Base-by-base conservation (phyloP, 768 basidiomycete species). In the Porpolomopsis calyptriformis region DNA sequence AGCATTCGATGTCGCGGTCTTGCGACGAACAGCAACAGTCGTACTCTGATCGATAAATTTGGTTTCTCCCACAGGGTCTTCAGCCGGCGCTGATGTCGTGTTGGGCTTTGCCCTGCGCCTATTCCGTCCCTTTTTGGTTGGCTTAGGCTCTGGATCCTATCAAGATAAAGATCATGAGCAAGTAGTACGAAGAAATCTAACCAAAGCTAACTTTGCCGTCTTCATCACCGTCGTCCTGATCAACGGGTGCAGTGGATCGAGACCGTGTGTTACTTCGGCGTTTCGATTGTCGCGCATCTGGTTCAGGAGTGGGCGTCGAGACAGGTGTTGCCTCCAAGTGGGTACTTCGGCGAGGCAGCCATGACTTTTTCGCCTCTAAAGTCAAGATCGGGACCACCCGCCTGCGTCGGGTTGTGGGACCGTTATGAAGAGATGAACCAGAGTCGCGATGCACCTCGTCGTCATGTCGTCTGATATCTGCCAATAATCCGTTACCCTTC, bases 391-490 rank as follows among this genome's bases (percentile, higher is more conserved):
- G 49, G 33, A 53, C 51, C 11, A 52, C 36, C 18, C 71, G 69
- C 47, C 68, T 69, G 26, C 72, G 70, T 47, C 75, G 60, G 51
- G 62, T 67, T 27, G 62, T 53, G 9, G 68, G 62, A 10, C 61
- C 65, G n/a, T 56, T 56, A 40, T 63, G 58, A 6, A 68, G 61
- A 12, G 65, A 57, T 12, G 70, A 64, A 31, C 58, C 64, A 11
- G 53, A 48, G 34, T 63, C 64, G 1, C 63, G 53, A 49, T 67
- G 59, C 14, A 77, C 68, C 50, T 76, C 73, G 41, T 70, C 81
- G 59, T 87, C 85, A 53, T 85, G 84, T 61, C 79, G 73, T 40
- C 78, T 71, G 49, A 93, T 90, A 62, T 92, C 89, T 14, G 83
- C 70, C 43, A 93, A 67, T 43, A 93, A 63, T 2, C 80, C 86